Conservation (phyloP, 116 monocot genomes). For the Zostera marina region DNA sequence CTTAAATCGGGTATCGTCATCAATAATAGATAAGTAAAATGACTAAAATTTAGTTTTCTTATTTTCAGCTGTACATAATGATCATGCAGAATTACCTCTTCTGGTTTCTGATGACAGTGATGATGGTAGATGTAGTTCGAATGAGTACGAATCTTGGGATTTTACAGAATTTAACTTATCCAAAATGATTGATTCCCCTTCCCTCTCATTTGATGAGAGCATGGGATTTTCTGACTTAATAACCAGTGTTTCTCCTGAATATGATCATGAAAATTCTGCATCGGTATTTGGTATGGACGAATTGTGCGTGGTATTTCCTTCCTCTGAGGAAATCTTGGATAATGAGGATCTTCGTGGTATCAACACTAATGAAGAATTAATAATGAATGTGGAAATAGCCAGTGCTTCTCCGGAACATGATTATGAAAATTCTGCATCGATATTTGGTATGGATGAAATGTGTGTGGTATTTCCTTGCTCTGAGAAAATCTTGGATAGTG, state of each 20-base stretch:
- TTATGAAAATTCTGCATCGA: slow-evolving; percentile 13
- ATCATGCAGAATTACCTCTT: slow-evolving; percentile 23
- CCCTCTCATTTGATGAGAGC: slow-evolving; percentile 19
- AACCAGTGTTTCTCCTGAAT: slow-evolving; percentile 10
- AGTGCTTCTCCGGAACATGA: slow-evolving; percentile 19
- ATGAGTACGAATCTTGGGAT: slow-evolving; percentile 20
- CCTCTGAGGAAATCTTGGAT: no score
- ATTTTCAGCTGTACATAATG: slow-evolving; percentile 15
- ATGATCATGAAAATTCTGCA: slow-evolving; percentile 20
- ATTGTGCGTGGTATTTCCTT: slow-evolving; percentile 33
- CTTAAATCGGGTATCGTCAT: no score
- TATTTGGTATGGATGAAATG: slow-evolving; percentile 30
- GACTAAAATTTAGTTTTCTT: background rate
- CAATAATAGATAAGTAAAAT: background rate
- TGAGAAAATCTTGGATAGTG: slow-evolving; percentile 25
- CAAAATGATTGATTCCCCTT: slow-evolving; percentile 10
- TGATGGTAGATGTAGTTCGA: slow-evolving; percentile 22
- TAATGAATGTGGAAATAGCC: no score
- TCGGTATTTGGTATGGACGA: slow-evolving; percentile 29
- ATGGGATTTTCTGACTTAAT: slow-evolving; percentile 20
- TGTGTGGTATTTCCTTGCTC: slow-evolving; percentile 33
- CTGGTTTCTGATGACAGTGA: slow-evolving; percentile 36
- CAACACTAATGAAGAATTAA: no score
- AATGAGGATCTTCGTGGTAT: no score
- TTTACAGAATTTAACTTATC: slow-evolving; percentile 19